phyloP scores from a whole-genome alignment of 2,329 filamentous ascomycete species.

The Emergomyces africanus region DNA sequence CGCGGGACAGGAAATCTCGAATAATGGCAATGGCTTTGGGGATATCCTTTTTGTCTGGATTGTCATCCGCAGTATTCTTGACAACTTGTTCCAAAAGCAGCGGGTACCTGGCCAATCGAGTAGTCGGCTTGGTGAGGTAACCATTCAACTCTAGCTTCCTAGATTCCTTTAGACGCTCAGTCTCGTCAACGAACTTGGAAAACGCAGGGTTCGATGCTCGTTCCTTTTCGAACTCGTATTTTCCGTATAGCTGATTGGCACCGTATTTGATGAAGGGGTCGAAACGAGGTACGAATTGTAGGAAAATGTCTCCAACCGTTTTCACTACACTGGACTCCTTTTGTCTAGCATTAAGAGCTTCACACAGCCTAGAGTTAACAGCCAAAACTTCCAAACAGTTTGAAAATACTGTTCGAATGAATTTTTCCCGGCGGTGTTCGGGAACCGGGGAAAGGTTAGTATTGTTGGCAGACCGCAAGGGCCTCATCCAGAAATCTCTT shows the following conservation, averaged over 20 bases:
- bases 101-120: constrained; percentile 84
- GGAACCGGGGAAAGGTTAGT: constrained; percentile 67
- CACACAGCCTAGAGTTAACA: constrained; percentile 80
- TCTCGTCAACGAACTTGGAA: constrained; percentile 86
- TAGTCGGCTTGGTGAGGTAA: constrained; percentile 95
- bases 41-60: constrained; percentile 80
- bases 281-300: constrained; percentile 84
- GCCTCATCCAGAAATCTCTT: constrained; percentile 96
- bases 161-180: constrained; percentile 89
- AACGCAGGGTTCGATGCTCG: constrained; percentile 76
- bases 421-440: constrained; percentile 71
- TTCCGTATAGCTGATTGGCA: constrained; percentile 88
- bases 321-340: constrained; percentile 81
- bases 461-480: constrained; percentile 59
- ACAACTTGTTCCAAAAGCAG: constrained; percentile 80
- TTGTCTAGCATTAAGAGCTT: constrained; percentile 77
- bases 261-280: constrained; percentile 95
- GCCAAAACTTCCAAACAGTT: constrained; percentile 91
- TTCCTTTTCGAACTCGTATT: constrained; percentile 97
- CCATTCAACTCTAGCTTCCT: constrained; percentile 94
- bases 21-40: constrained; percentile 81
- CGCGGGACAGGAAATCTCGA: constrained; percentile 70
- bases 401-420: constrained; percentile 87
- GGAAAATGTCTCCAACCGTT: constrained; percentile 85
- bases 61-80: constrained; percentile 83